phyloP scores from a whole-genome alignment of 768 basidiomycete species.

The Tephrocybe sp. region DNA sequence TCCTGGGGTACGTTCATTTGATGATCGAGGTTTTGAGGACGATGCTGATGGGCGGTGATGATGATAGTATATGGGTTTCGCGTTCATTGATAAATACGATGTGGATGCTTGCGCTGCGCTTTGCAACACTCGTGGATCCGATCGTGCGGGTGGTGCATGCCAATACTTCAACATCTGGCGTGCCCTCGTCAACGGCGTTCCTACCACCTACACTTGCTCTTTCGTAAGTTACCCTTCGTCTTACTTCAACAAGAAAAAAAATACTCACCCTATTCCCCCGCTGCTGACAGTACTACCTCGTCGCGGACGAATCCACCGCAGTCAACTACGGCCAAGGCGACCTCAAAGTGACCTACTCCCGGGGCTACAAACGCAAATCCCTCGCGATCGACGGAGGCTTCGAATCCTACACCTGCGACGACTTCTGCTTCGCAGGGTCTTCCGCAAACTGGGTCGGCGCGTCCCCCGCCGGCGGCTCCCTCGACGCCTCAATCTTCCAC shows the following conservation, averaged over 20 bases:
- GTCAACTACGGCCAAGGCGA: constrained; percentile 45
- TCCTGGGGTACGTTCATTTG: constrained; percentile 12
- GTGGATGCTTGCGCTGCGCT: constrained; percentile 41
- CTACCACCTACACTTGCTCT: constrained; percentile 48
- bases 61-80: constrained; percentile 49
- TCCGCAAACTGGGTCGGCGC: constrained; percentile 39
- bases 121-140: constrained; percentile 42
- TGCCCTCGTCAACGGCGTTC: constrained; percentile 41
- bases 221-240: constrained; percentile 31
- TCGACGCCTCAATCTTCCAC: constrained; percentile 46
- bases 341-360: constrained; percentile 43
- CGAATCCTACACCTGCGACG: constrained; percentile 36
- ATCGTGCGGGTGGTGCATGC: constrained; percentile 42
- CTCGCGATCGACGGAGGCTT: constrained; percentile 41
- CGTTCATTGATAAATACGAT: constrained; percentile 46
- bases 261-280: not conserved
- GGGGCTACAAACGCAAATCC: constrained; percentile 42
- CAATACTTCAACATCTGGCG: constrained; percentile 56
- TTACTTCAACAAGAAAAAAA: not conserved
- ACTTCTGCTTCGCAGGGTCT: constrained; percentile 38
- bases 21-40: too few relatives aligned
- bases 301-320: constrained; percentile 41
- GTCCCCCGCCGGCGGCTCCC: constrained; percentile 27
- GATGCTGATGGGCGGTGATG: constrained; percentile 8
- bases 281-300: constrained; percentile 37